Conservation (phyloP, 75 land plant species). For the Adiantum capillusveneris region DNA sequence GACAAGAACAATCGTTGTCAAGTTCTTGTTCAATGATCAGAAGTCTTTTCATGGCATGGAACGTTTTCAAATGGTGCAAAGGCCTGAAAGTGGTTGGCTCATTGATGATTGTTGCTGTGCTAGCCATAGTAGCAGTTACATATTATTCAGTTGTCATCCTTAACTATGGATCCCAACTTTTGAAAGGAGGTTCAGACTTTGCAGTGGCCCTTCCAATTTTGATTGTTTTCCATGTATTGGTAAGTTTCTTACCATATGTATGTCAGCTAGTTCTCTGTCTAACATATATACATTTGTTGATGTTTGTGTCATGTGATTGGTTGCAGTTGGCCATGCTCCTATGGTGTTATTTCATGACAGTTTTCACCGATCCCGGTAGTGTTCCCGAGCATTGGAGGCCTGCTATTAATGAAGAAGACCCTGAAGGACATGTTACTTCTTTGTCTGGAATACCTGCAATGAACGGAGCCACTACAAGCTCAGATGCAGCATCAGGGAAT, state of each 20-base stretch:
- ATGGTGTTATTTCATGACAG: conserved; percentile 27
- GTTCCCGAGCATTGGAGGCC: conserved; percentile 28
- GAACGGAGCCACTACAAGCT: background rate
- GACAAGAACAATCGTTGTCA: too few species aligned
- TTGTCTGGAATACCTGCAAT: conserved; percentile 12
- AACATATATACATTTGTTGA: too few species aligned
- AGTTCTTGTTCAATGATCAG: conserved; percentile 1
- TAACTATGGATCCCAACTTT: conserved; percentile 26
- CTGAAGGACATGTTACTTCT: conserved; percentile 18
- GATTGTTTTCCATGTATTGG: conserved; percentile 21
- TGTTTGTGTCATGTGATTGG: background rate
- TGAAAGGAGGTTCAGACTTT: conserved; percentile 6
- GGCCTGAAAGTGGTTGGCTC: conserved; percentile 58
- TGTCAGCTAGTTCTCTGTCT: too few species aligned
- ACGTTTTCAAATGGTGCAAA: conserved; percentile 63
- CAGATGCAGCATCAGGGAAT: conserved; percentile 8
- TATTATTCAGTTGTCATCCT: conserved; percentile 61
- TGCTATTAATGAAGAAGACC: conserved; percentile 17
- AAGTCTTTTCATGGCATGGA: conserved; percentile 31
- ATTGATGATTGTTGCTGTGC: conserved; percentile 63
- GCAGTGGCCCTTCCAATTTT: conserved; percentile 16
- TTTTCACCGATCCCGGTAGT: conserved; percentile 26
- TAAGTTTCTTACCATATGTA: too few species aligned
- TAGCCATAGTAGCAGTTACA: conserved; percentile 51
- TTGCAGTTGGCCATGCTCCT: conserved; percentile 18